Conservation (phyloP, 345 rosid species). For the Nephelium lappaceum region DNA sequence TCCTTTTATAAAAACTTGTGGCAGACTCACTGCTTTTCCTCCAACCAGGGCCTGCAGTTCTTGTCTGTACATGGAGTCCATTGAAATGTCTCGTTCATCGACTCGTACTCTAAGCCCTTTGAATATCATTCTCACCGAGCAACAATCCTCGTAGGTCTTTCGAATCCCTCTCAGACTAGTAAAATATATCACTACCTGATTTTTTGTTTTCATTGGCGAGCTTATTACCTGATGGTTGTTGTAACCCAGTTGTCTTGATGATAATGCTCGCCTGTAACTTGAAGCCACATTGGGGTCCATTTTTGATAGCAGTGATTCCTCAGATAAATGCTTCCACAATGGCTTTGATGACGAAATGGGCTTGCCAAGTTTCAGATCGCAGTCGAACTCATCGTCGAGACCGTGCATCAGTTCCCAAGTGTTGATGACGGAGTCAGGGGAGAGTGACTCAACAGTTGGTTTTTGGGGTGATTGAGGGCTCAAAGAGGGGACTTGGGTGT, state of each 20-base stretch:
- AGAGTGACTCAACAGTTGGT: constrained; percentile 29
- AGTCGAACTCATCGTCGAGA: constrained; percentile 61
- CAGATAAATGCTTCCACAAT: constrained; percentile 73
- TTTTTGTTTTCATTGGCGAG: constrained; percentile 34
- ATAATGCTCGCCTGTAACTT: constrained; percentile 67
- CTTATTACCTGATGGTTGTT: constrained; percentile 22
- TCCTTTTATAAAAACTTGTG: constrained; percentile 72
- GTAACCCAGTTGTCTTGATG: constrained; percentile 55
- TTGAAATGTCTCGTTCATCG: constrained; percentile 83
- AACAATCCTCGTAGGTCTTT: constrained; percentile 84
- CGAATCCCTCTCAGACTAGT: constrained; percentile 83
- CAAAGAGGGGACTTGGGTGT: constrained; percentile 27
- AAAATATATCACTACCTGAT: constrained; percentile 62
- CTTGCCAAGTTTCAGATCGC: constrained; percentile 7
- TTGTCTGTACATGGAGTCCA: constrained; percentile 74
- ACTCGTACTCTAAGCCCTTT: constrained; percentile 62
- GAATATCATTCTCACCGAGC: constrained; percentile 65
- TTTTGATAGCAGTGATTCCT: constrained; percentile 62
- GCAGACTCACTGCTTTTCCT: constrained; percentile 51
- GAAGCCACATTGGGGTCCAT: constrained; percentile 68
- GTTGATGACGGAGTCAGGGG: constrained; percentile 88
- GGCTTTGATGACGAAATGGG: constrained; percentile 33
- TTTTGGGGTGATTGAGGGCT: constrained; percentile 29
- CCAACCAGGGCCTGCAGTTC: constrained; percentile 53
- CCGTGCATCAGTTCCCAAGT: constrained; percentile 99